Evolutionary conservation across 345 rosid species (phyloP), one percentile per base, ranked within the genome.

Genomic region (Euphorbia tirucalli): DNA sequence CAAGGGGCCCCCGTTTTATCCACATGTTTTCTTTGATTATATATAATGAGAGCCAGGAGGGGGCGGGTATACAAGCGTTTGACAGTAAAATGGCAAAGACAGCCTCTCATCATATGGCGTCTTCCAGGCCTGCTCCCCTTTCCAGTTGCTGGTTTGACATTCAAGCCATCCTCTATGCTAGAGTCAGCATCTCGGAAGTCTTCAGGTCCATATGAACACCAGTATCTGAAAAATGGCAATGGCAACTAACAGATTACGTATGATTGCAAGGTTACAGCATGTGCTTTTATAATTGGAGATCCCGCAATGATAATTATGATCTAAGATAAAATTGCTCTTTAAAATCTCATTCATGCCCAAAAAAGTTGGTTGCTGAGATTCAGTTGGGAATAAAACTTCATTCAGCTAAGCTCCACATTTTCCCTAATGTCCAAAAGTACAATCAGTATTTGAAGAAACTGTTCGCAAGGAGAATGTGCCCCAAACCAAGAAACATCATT

Each of bases 161-260:
- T 73, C 41, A 79, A 79, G 50, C 77, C 85, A 69, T 83, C 87
- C 52, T 76, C 83, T 2, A 69, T 68, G 69, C 77, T 74, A 75
- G 82, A 81, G 70, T 79, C 84, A 9, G 68, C 52, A 60, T 83
- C 82, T 41, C 87, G 79, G 70, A 77, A 82, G 69, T 86, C 87
- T 65, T 86, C 89, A 74, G 87, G 87, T 48, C 89, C 89, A 65
- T 82, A 86, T 14, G 89, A 86, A 61, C 89, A 86, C 89, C 89
- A 86, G 58, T 86, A 86, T 75, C 89, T 86, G 82, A 69, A 75
- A 69, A 62, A 63, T 65, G 65, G 49, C 27, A 15, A 55, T 15
- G 43, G 65, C 18, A 72, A 30, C 55, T 75, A 56, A n/a, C 15
- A 68, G 56, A n/a, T n/a, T 37, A 72, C 63, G 55, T 62, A 25